Evolutionary conservation across 1,284 basidiomycete genomes (phyloP), one percentile per base, ranked within the genome.

Genomic region (Malassezia vespertilionis): DNA sequence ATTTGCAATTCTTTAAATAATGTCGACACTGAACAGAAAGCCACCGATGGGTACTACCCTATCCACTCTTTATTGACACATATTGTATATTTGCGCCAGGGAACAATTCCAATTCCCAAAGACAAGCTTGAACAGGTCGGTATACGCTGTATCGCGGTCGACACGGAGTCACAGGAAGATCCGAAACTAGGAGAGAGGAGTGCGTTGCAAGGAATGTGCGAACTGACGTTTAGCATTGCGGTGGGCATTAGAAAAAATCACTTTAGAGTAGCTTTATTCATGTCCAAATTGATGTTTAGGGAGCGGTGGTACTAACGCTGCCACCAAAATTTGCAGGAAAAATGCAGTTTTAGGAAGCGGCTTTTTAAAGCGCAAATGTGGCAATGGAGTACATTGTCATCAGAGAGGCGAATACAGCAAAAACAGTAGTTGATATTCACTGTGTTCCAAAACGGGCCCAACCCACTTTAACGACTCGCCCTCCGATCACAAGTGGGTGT

Each of bases 51-150:
- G 21, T 12, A 5, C 6, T 69, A 60, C 53, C 46, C 53, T 33
- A 51, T 68, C 2, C 54, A 46, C 1, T 57, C 68, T 23, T 61
- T 76, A 20, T 75, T 95, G 47, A 86, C 85, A 1, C 87, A 95
- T 71, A 67, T 95, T 5, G 78, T 89, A 3, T 84, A 83, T 69
- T 74, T 89, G 6, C 77, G 79, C 54, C 79, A 77, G n/a, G 54
- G 56, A 5, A 23, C 21, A 2, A 38, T 60, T 22, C 8, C 20
- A 2, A 28, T 58, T 3, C 37, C 53, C 33, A 31, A 41, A 1
- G 32, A 33, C 2, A 27, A 36, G 41, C 37, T 57, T 0, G 26
- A 43, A 15, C n/a, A 32, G 5, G 5, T 44, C 4, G 47, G 47
- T 2, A 31, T 50, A 12, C 42, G 38, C 1, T 50, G 47, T 26